Conservation (phyloP, 2,329 filamentous ascomycete genomes). For the Lecanosticta acicola region DNA sequence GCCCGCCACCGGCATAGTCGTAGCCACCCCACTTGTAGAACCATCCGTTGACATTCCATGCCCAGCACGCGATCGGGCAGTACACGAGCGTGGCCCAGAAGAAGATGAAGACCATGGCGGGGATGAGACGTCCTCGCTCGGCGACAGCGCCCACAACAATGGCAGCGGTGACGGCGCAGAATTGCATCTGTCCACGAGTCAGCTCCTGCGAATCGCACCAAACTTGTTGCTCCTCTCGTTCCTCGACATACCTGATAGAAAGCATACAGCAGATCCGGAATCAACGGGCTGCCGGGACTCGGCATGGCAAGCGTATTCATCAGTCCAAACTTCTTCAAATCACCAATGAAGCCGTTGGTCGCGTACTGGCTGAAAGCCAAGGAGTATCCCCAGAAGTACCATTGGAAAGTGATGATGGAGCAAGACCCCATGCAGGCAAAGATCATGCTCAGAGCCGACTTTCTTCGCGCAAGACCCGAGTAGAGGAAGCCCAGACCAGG, state of each 20-base stretch:
- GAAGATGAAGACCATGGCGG: slow-evolving; percentile 92
- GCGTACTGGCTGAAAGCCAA: slow-evolving; percentile 79
- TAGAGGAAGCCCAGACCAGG: slow-evolving; percentile 96
- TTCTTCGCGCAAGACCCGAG: slow-evolving; percentile 92
- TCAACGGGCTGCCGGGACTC: slow-evolving; percentile 80
- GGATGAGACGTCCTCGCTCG: slow-evolving; percentile 86
- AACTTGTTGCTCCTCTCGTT: not conserved
- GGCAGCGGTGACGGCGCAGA: slow-evolving; percentile 85
- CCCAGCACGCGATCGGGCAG: slow-evolving; percentile 94
- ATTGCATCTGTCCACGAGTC: slow-evolving; percentile 96
- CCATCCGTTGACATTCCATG: slow-evolving; percentile 94
- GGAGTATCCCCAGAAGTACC: slow-evolving; percentile 99
- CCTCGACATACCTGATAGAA: slow-evolving; percentile 71
- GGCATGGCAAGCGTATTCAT: slow-evolving; percentile 75
- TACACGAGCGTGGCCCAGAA: slow-evolving; percentile 97
- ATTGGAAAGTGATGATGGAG: slow-evolving; percentile 90
- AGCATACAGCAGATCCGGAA: slow-evolving; percentile 84
- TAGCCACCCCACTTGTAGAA: slow-evolving; percentile 83
- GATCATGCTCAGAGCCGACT: slow-evolving; percentile 93
- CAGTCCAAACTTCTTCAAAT: slow-evolving; percentile 83
- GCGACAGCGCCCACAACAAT: slow-evolving; percentile 89
- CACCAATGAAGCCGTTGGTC: slow-evolving; percentile 84
- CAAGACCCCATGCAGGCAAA: slow-evolving; percentile 95
- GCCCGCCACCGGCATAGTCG: slow-evolving; percentile 93
- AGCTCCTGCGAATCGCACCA: not conserved